Evolutionary conservation across 345 rosid species (phyloP), one percentile per base, ranked within the genome.

Genomic region (Lepidium aucheri): DNA sequence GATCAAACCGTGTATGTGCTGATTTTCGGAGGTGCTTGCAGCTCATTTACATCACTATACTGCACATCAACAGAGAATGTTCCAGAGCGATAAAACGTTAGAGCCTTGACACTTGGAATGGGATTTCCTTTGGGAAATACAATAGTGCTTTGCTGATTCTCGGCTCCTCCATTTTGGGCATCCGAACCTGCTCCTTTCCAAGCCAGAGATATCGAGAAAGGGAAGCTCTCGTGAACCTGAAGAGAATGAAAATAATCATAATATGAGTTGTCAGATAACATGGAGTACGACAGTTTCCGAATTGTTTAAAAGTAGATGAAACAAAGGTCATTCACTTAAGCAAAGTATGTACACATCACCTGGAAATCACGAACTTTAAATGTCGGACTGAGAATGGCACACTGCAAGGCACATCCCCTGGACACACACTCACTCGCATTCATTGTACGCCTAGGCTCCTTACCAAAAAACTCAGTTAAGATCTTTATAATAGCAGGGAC

Each of bases 381-480:
- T 3, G 96, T 91, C 16, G 99, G 99, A 56, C 99, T 94, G 60
- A 94, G 95, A 58, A 94, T 91, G 8, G 99, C 99, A 81, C 99
- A 94, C 66, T 94, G 80, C 69, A 94, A 75, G 60, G 99, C 97
- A 60, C 84, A 81, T 3, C 97, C 99, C 57, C 88, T 85, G 0
- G 97, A 84, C 49, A 94, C 97, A 76, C 97, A 91, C 80, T 94
- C 99, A 68, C 96, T 94, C 4, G 99, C 96, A 79, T 94, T 94
- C 99, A 94, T 88, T 14, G 97, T 88, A 12, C 95, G 87, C 70
- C 96, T 82, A 4, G 97, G 97, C 78, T 91, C 99, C 78, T 94
- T 94, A n/a, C 99, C 95, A 32, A 94, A 94, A 75, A 94, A 88
- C 45, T 91, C 97, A 0, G 96, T 82, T 51, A 94, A 51, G 45